Conservation (phyloP, 768 basidiomycete species). For the Mycena olivaceomarginata region DNA sequence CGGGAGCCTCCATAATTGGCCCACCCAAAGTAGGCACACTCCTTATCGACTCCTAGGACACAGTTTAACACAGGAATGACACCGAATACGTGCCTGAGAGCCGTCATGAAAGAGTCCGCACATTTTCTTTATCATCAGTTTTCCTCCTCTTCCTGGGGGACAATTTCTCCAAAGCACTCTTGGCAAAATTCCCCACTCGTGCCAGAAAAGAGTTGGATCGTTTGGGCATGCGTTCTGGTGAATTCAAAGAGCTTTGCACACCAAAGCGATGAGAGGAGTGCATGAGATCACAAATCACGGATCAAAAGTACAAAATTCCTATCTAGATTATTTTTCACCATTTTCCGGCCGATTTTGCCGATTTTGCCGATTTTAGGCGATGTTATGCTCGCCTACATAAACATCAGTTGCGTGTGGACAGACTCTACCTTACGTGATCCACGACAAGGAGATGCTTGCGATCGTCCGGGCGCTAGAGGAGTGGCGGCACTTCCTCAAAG, state of each 20-base stretch:
- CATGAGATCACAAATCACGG: neutral
- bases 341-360: constrained; percentile 7
- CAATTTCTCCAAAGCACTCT: neutral
- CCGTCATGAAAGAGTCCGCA: neutral
- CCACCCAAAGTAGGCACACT: too few relatives aligned
- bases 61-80: too few relatives aligned
- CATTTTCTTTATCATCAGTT: constrained; percentile 13
- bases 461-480: too few relatives aligned
- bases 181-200: constrained; percentile 1
- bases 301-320: neutral
- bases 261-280: neutral
- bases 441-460: too few relatives aligned
- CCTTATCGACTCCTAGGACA: too few relatives aligned
- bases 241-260: neutral
- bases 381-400: constrained; percentile 22
- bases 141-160: constrained; percentile 15
- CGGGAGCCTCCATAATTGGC: too few relatives aligned
- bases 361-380: constrained; percentile 20
- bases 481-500: too few relatives aligned
- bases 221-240: neutral
- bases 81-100: too few relatives aligned
- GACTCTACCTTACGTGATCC: constrained; percentile 22
- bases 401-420: neutral
- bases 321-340: constrained; percentile 24
- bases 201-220: neutral